phyloP scores from a whole-genome alignment of 495 filamentous ascomycete genomes.

The Penicillium bialowiezense region DNA sequence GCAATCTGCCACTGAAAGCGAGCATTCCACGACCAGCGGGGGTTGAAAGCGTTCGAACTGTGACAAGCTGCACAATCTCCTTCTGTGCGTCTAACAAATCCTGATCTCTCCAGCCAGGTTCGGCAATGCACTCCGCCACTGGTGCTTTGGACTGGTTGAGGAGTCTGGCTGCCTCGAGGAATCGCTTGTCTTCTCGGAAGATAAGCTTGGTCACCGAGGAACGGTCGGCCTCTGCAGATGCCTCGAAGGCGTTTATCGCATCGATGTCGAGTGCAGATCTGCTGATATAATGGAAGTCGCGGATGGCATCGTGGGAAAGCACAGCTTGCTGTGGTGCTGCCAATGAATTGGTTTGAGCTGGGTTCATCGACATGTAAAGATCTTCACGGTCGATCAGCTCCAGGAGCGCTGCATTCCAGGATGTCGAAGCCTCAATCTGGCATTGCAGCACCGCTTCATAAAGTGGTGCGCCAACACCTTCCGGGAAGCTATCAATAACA shows the following conservation, averaged over 20 bases:
- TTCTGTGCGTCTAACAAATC: conserved; percentile 93
- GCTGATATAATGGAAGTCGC: conserved; percentile 72
- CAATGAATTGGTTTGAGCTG: conserved; percentile 29
- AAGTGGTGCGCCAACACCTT: conserved; percentile 72
- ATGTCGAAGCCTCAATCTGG: conserved; percentile 73
- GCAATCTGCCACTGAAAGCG: conserved; percentile 77
- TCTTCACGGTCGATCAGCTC: conserved; percentile 81
- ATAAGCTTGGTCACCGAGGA: conserved; percentile 77
- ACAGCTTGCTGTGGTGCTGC: conserved; percentile 37
- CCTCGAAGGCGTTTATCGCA: conserved; percentile 57
- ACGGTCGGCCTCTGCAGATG: conserved; percentile 71
- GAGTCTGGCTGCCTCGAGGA: conserved; percentile 74
- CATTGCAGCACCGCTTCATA: conserved; percentile 81
- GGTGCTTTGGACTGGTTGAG: conserved; percentile 75
- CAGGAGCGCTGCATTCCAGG: conserved; percentile 68
- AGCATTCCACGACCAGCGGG: conserved; percentile 81
- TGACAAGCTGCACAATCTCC: conserved; percentile 77
- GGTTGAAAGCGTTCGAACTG: conserved; percentile 81
- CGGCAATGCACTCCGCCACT: conserved; percentile 69
- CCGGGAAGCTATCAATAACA: conserved; percentile 72
- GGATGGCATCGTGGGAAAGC: conserved; percentile 61
- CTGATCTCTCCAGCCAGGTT: conserved; percentile 77
- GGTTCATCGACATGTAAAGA: conserved; percentile 62
- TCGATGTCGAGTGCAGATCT: conserved; percentile 59
- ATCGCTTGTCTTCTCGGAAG: conserved; percentile 86